Base-by-base conservation (phyloP, 2,329 filamentous ascomycete species). In the Diplodia seriata region DNA sequence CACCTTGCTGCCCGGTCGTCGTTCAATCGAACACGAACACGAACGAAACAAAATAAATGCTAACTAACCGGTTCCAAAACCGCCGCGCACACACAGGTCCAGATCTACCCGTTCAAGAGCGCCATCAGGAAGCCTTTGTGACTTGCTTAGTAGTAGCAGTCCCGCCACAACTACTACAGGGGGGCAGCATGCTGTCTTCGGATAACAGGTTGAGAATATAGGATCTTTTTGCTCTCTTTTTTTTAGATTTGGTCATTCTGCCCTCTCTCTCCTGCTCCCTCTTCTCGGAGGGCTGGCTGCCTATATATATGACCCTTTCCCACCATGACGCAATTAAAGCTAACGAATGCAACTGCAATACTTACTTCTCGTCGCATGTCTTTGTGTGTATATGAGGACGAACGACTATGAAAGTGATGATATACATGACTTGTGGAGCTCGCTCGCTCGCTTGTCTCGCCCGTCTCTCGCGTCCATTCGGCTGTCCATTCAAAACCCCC, bases 31-130 rank as follows among this genome's bases (percentile, higher is more conserved):
- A 26, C 26, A 26, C 26, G 26, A 3, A 26, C 26, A 26, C 26
- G 26, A 29, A 8, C 43, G 11, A 36, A 18, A 20, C 15, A n/a
- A n/a, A n/a, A 20, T 7, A n/a, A n/a, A 20, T 47, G 18, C 43
- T 47, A 20, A 47, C 43, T 11, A 47, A 43, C 15, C 43, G 26
- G 26, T 26, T 26, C 26, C 26, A 26, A 26, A 26, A 26, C 26
- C 26, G 26, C 26, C 26, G 26, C 26, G 3, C 26, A 26, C 26
- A 47, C 8, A 40, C 29, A 63, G 59, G 59, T 63, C 40, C 80
- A 83, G 73, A 81, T 84, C 59, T 81, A 81, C 68, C 82, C 82
- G 0, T 84, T 84, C 69, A 83, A 81, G 77, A 80, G 78, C 68
- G 82, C 82, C 43, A 68, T 84, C 59, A 78, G 82, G 72, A 79